A percentile compares a stretch with the other conserved stretches of the same genome.
Conservation (phyloP, 805 yeast species). For the Wickerhamiella brachini region DNA sequence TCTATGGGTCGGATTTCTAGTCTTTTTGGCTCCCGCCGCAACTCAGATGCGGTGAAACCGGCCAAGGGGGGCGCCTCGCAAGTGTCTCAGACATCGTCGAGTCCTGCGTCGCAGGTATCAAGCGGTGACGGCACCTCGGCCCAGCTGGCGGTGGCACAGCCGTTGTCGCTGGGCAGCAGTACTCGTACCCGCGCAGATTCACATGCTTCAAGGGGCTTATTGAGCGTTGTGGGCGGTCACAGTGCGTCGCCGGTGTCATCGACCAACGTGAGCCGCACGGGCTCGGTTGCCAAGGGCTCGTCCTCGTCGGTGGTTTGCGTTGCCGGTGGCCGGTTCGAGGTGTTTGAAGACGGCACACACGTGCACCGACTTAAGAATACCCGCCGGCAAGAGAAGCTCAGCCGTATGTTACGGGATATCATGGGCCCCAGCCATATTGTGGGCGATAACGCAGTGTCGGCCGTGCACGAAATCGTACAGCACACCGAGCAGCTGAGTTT, state of each 20-base stretch:
- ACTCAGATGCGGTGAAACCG: background rate
- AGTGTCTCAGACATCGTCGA: background rate
- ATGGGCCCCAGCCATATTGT: slow-evolving; percentile 29
- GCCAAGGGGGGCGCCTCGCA: background rate
- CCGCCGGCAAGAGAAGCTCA: slow-evolving; percentile 31
- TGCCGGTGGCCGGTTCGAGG: slow-evolving; percentile 13
- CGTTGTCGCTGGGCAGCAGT: background rate
- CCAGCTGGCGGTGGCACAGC: background rate
- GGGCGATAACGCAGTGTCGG: slow-evolving; percentile 18
- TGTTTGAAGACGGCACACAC: slow-evolving; percentile 47
- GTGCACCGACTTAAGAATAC: slow-evolving; percentile 67
- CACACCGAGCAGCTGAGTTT: slow-evolving; percentile 18
- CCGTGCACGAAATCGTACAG: slow-evolving; percentile 19
- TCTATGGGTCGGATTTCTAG: background rate
- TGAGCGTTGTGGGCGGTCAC: background rate
- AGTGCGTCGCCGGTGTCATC: background rate
- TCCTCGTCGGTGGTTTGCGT: background rate
- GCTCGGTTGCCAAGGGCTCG: background rate
- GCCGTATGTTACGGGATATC: slow-evolving; percentile 49
- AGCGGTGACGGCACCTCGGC: background rate
- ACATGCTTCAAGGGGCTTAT: background rate
- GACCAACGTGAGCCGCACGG: background rate
- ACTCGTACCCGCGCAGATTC: background rate
- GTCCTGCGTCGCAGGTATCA: background rate
- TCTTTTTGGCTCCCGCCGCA: background rate